Evolutionary conservation across 345 rosid genomes (phyloP), one percentile per base, ranked within the genome.

Genomic region (Pelargonium nanum): DNA sequence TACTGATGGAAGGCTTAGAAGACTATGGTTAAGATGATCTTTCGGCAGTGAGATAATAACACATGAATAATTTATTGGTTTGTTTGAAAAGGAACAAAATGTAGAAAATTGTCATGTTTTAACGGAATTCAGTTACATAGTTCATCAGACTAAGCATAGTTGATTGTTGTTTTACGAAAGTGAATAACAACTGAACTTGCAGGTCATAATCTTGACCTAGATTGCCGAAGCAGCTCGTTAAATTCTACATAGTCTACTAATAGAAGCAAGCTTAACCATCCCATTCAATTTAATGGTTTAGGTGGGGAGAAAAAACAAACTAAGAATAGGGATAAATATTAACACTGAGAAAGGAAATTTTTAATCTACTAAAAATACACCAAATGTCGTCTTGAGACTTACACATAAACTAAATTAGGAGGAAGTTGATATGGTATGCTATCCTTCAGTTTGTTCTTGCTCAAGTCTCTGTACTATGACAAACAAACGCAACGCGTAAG

Each of bases 351-450:
- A 4, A 34, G 13, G 45, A 34, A 34, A 9, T 5, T 1, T 34
- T 1, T 34, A 15, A 28, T 28, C 32, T 28, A 28, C 3, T 28
- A 28, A 28, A 2, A 28, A 3, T 7, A 7, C 3, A 15, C 45
- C 45, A 34, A 34, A 9, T 34, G 15, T 40, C 48, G 15, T 40
- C 48, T 40, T 19, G 32, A 5, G 26, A 67, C 94, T 81, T 79
- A 89, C 99, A 93, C 56, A 65, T 80, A 64, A 65, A 26, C 64
- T 58, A 74, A 71, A 58, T 79, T 85, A 20, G 94, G 94, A 70
- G 99, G 99, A 63, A 93, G 88, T 75, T 93, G 99, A 61, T 89
- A 93, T 5, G 99, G 99, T 75, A 87, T 78, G 61, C 84, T 79
- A 64, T 77, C 83, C 48, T 78, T 71, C 66, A 93, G 83, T 67